Evolutionary conservation across 2,329 filamentous ascomycete genomes (phyloP).

Genomic region (Pseudogymnoascus sp.): DNA sequence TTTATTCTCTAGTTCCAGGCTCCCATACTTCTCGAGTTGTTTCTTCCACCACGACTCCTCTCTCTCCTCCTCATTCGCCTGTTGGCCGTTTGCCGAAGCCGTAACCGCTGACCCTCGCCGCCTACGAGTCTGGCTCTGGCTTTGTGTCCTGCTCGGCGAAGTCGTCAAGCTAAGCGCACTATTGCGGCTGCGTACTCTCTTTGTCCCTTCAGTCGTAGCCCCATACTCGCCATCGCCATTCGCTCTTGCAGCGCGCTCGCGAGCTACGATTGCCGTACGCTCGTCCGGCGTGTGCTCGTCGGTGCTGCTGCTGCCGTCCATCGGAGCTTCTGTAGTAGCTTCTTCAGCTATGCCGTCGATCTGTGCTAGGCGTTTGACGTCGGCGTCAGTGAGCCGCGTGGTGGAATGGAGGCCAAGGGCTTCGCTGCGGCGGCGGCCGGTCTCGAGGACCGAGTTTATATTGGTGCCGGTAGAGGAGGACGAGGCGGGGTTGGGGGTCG

Average conservation of each 20-base stretch:
- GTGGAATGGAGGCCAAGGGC: not conserved
- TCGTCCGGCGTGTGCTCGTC: slow-evolving; percentile 15
- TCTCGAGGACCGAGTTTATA: slow-evolving; percentile 1
- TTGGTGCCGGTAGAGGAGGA: not conserved
- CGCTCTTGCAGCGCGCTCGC: slow-evolving; percentile 11
- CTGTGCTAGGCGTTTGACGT: not conserved
- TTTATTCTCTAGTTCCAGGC: slow-evolving; percentile 74
- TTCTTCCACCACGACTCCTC: slow-evolving; percentile 44
- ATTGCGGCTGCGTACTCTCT: not conserved
- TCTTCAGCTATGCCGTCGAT: not conserved
- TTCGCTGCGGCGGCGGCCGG: slow-evolving; percentile 1
- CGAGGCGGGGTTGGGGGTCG: not conserved
- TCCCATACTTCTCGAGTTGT: slow-evolving; percentile 38
- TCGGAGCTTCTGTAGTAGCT: not conserved
- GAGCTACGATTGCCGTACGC: slow-evolving; percentile 29
- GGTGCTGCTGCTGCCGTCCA: not conserved
- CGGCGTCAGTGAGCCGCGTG: not conserved
- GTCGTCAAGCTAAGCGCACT: not conserved
- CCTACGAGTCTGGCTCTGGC: not conserved
- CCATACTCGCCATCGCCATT: not conserved
- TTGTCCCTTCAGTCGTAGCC: not conserved
- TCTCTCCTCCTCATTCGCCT: slow-evolving; percentile 13
- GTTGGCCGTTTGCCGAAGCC: not conserved
- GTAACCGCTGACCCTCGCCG: not conserved
- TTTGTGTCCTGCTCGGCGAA: not conserved